Percentiles rank a stretch among this genome's conserved stretches.
phyloP scores from a whole-genome alignment of 192 early-diverging fungal genomes.

The Coemansia sp. region DNA sequence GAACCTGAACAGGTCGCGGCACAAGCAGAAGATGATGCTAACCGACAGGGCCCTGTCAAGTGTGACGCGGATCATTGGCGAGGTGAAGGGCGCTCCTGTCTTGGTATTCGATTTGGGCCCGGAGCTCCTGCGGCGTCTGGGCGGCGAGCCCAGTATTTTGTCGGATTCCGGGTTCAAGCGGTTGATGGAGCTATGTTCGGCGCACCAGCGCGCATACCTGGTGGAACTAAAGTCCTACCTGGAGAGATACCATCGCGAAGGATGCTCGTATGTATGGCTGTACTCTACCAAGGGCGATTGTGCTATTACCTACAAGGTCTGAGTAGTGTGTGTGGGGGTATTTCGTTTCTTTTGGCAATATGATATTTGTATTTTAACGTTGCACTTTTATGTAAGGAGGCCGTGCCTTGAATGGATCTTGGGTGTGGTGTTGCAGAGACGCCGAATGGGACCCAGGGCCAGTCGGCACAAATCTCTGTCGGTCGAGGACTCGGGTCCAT shows the following conservation, averaged over 20 bases:
- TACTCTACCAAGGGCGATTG: constrained; percentile 65
- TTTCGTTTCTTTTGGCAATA: not conserved
- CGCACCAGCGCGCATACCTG: constrained; percentile 51
- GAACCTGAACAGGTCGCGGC: constrained; percentile 25
- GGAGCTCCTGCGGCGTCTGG: constrained; percentile 52
- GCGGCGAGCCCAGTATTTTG: constrained; percentile 54
- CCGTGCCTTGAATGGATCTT: no score
- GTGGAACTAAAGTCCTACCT: constrained; percentile 49
- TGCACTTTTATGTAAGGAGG: no score
- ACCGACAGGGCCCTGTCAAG: constrained; percentile 51
- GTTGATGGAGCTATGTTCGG: constrained; percentile 50
- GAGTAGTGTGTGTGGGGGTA: not conserved
- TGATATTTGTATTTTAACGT: no score
- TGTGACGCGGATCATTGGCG: constrained; percentile 49
- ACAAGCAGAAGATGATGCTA: constrained; percentile 29
- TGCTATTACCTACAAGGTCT: constrained; percentile 54
- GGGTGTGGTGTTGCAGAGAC: no score
- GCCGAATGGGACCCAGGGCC: no score
- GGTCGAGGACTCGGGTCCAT: no score
- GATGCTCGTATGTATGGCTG: constrained; percentile 58
- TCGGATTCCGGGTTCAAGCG: constrained; percentile 61
- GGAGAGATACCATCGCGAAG: constrained; percentile 27
- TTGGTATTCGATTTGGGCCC: constrained; percentile 60
- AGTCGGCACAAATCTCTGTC: no score
- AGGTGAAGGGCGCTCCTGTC: constrained; percentile 56